Percentiles rank a stretch among this genome's conserved stretches.
phyloP scores from a whole-genome alignment of 768 basidiomycete genomes.

The Auricularia cornea region DNA sequence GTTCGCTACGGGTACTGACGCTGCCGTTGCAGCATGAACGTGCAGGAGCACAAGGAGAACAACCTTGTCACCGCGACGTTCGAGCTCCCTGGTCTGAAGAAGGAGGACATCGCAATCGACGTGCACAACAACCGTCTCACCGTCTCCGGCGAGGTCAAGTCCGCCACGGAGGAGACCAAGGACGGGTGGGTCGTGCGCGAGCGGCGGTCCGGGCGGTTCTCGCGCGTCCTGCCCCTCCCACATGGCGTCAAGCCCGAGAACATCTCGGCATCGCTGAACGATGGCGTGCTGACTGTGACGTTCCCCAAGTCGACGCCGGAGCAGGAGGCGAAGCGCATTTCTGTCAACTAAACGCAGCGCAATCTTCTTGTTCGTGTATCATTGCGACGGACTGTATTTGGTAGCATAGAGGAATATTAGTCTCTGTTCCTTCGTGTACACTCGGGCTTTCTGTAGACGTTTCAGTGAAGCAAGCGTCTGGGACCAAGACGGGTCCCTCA shows the following conservation, averaged over 20 bases:
- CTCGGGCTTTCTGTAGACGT: no score
- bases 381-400: no score
- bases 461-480: no score
- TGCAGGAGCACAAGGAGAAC: conserved; percentile 40
- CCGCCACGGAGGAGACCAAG: conserved; percentile 22
- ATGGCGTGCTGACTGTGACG: conserved; percentile 38
- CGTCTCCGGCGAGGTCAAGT: conserved; percentile 36
- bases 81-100: conserved; percentile 47
- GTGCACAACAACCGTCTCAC: conserved; percentile 39
- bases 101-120: conserved; percentile 26
- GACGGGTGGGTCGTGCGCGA: conserved; percentile 36
- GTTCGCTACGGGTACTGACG: no score
- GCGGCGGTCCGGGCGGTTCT: conserved; percentile 31
- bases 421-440: no score
- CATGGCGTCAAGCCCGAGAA: conserved; percentile 29
- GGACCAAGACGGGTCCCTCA: no score
- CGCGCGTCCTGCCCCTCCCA: background rate
- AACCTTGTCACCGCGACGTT: conserved; percentile 44
- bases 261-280: conserved; percentile 39
- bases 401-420: no score
- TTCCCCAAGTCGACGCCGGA: conserved; percentile 41
- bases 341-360: conserved; percentile 10
- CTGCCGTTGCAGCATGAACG: background rate
- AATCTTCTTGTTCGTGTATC: background rate
- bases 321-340: conserved; percentile 36